Evolutionary conservation across 495 filamentous ascomycete genomes (phyloP).

Genomic region (Xylaria scruposa): DNA sequence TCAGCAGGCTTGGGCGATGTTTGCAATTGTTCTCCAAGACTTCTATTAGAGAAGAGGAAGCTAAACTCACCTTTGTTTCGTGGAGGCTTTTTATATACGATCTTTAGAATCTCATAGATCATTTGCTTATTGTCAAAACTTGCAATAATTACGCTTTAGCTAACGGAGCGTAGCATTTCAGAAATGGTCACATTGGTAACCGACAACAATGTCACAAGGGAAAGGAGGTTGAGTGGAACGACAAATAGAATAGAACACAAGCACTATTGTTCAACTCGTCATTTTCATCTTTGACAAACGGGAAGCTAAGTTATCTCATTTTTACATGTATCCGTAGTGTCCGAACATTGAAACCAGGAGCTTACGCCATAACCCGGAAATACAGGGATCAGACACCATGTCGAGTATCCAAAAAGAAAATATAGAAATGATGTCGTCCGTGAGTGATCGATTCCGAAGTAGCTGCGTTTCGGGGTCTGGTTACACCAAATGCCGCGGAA

Average conservation of each 20-base stretch:
- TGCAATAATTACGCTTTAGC: neutral
- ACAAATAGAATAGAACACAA: neutral
- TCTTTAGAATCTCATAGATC: neutral
- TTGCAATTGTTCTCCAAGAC: too few species aligned
- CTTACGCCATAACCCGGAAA: neutral
- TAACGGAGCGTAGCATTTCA: neutral
- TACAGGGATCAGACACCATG: neutral
- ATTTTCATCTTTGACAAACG: neutral
- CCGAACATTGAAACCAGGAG: neutral
- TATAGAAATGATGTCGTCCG: neutral
- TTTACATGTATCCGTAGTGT: neutral
- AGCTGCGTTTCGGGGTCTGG: constrained; percentile 3
- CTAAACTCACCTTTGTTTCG: too few species aligned
- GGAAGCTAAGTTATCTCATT: neutral
- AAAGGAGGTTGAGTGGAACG: neutral
- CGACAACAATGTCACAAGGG: neutral
- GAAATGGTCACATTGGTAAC: neutral
- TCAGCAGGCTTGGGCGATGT: too few species aligned
- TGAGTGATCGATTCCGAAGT: neutral
- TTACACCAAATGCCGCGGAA: constrained; percentile 15
- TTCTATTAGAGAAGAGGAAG: too few species aligned
- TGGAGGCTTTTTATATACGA: too few species aligned
- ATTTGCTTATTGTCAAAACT: neutral
- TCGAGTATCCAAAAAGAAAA: neutral
- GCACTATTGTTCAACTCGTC: neutral